Evolutionary conservation across 1,284 basidiomycete species (phyloP).

Genomic region (Cryptococcus sp.): DNA sequence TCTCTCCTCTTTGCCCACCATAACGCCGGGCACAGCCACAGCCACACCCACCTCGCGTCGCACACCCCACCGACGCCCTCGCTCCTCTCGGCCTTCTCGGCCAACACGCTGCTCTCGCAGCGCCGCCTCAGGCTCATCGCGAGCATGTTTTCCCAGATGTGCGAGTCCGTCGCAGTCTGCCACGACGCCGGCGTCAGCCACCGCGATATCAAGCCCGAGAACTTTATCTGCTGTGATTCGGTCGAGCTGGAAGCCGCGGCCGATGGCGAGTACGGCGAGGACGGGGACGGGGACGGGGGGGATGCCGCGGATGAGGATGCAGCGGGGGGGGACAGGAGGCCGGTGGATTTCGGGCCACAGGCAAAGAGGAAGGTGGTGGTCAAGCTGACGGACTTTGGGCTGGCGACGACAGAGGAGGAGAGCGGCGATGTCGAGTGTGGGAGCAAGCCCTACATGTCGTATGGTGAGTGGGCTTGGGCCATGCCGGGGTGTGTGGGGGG

Average conservation of each 20-base stretch:
- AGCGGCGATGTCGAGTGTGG: slow-evolving; percentile 98
- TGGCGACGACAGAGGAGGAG: slow-evolving; percentile 82
- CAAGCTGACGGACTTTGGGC: slow-evolving; percentile 95
- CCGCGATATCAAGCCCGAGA: slow-evolving; percentile 97
- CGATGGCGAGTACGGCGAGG: slow-evolving; percentile 48
- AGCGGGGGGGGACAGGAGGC: slow-evolving; percentile 14
- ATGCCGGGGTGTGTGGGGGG: slow-evolving; percentile 5
- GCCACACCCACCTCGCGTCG: slow-evolving; percentile 25
- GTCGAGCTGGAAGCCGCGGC: slow-evolving; percentile 60
- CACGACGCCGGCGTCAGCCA: slow-evolving; percentile 90
- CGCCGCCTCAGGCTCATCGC: slow-evolving; percentile 86
- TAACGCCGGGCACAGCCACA: slow-evolving; percentile 28
- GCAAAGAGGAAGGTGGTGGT: slow-evolving; percentile 62
- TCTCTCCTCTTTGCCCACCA: slow-evolving; percentile 44
- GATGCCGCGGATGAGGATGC: no score
- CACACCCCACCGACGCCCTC: slow-evolving; percentile 90
- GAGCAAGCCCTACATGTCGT: slow-evolving; percentile 98
- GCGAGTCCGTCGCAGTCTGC: slow-evolving; percentile 93
- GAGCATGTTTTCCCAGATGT: slow-evolving; percentile 98
- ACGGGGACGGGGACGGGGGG: slow-evolving; percentile 48
- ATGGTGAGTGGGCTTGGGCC: slow-evolving; percentile 58
- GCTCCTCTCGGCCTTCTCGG: slow-evolving; percentile 81
- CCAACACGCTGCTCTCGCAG: slow-evolving; percentile 75
- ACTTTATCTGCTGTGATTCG: slow-evolving; percentile 77
- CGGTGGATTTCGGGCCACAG: slow-evolving; percentile 43